Conservation (phyloP, 345 rosid species). For the Pelargonium nanum region DNA sequence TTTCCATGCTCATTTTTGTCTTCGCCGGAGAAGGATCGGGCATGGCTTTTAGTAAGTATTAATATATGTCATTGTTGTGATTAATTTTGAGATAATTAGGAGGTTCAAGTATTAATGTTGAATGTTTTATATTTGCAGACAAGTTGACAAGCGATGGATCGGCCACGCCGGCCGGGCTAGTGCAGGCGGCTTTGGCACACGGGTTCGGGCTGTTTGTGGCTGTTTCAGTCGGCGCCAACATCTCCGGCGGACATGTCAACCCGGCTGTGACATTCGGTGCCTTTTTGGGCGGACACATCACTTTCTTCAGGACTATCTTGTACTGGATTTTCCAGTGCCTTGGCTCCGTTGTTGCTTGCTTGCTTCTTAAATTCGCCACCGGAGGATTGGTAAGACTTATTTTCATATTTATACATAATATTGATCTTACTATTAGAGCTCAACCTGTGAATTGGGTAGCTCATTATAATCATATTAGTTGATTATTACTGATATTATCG, state of each 20-base stretch:
- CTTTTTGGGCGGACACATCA: constrained; percentile 54
- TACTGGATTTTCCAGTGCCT: constrained; percentile 56
- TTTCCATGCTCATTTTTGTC: constrained; percentile 59
- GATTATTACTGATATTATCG: no score
- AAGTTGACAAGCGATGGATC: constrained; percentile 43
- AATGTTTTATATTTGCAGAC: constrained; percentile 15
- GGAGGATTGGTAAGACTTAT: constrained; percentile 41
- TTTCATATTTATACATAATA: background rate
- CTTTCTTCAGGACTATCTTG: constrained; percentile 32
- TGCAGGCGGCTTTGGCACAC: constrained; percentile 53
- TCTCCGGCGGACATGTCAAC: constrained; percentile 71
- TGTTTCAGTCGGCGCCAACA: constrained; percentile 53
- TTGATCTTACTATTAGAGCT: background rate
- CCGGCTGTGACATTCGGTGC: constrained; percentile 71
- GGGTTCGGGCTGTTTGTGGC: constrained; percentile 52
- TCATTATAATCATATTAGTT: no score
- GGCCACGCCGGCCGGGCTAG: constrained; percentile 50
- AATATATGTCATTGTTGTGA: background rate
- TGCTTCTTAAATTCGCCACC: constrained; percentile 53
- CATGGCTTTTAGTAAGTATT: constrained; percentile 50
- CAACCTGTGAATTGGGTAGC: no score
- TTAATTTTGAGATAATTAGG: no score
- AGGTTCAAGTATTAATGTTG: background rate
- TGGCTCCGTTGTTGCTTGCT: constrained; percentile 55
- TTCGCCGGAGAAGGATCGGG: constrained; percentile 78